Percentiles rank a stretch among this genome's conserved stretches.
phyloP scores from a whole-genome alignment of 805 yeast genomes.

The Wickerhamiella siamensis region DNA sequence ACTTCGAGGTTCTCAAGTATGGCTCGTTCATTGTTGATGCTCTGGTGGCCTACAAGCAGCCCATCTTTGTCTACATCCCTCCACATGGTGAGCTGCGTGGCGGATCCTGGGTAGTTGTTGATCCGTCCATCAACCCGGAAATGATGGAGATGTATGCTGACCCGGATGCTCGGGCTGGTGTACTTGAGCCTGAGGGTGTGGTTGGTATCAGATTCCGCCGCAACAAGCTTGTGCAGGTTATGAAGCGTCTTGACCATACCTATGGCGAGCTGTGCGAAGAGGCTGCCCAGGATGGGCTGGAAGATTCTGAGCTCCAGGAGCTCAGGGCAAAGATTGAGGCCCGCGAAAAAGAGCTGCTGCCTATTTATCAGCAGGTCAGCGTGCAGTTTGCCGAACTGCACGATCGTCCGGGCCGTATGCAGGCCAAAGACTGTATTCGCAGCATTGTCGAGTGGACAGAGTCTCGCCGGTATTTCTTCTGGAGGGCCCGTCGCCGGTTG shows the following conservation, averaged over 20 bases:
- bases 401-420: slow-evolving; percentile 95
- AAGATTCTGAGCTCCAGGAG: slow-evolving; percentile 51
- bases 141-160: slow-evolving; percentile 99
- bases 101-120: slow-evolving; percentile 99
- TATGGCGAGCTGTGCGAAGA: slow-evolving; percentile 50
- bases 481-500: slow-evolving; percentile 94
- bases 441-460: slow-evolving; percentile 75
- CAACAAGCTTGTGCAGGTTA: slow-evolving; percentile 78
- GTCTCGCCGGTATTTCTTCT: slow-evolving; percentile 93
- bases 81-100: slow-evolving; percentile 98
- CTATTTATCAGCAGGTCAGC: slow-evolving; percentile 81
- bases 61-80: slow-evolving; percentile 92
- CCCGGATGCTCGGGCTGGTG: slow-evolving; percentile 91
- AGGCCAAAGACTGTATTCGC: slow-evolving; percentile 81
- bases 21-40: slow-evolving; percentile 98
- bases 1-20: slow-evolving; percentile 90
- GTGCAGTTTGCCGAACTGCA: slow-evolving; percentile 97
- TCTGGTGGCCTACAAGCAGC: slow-evolving; percentile 87
- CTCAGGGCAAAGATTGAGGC: slow-evolving; percentile 51
- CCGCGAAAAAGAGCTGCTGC: slow-evolving; percentile 69
- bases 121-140: slow-evolving; percentile 90
- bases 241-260: slow-evolving; percentile 72
- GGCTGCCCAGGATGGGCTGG: slow-evolving; percentile 34
- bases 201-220: slow-evolving; percentile 96
- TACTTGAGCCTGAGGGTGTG: slow-evolving; percentile 97